Conservation (phyloP, 192 early-diverging fungal species). For the Phycomyces blakesleeanus region DNA sequence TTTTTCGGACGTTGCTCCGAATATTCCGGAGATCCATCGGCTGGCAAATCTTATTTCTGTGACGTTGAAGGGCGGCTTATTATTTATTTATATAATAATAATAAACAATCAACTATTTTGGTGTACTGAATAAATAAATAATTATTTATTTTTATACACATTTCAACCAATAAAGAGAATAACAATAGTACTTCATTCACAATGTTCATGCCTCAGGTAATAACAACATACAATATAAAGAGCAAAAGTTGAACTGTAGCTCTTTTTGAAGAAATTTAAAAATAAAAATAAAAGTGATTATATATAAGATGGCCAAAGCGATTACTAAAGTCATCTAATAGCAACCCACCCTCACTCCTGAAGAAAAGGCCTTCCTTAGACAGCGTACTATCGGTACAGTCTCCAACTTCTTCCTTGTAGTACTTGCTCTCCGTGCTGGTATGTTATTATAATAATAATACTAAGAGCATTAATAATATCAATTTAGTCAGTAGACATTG, state of each 20-base stretch:
- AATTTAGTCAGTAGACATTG: too few species aligned
- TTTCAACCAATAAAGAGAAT: too few species aligned
- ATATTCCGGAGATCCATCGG: too few species aligned
- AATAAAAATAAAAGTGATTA: background rate
- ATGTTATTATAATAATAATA: too few species aligned
- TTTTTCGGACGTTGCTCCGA: too few species aligned
- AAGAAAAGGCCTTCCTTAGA: constrained; percentile 34
- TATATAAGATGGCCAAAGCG: background rate
- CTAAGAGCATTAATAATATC: too few species aligned
- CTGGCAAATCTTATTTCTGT: too few species aligned
- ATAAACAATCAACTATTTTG: background rate
- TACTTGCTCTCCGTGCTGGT: constrained; percentile 29
- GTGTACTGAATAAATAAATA: background rate
- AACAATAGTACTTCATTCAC: background rate
- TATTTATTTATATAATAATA: background rate
- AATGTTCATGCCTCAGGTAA: constrained; percentile 37
- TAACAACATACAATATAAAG: too few species aligned
- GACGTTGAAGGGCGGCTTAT: background rate
- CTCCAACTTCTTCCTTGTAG: constrained; percentile 26
- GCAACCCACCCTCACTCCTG: constrained; percentile 34
- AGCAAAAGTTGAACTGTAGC: too few species aligned
- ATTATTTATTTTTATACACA: background rate
- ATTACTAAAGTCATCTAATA: too few species aligned
- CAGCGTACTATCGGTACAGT: constrained; percentile 30
- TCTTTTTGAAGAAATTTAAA: too few species aligned